Evolutionary conservation across 768 basidiomycete genomes (phyloP), one percentile per base, ranked within the genome.

Genomic region (Terana coerulea): DNA sequence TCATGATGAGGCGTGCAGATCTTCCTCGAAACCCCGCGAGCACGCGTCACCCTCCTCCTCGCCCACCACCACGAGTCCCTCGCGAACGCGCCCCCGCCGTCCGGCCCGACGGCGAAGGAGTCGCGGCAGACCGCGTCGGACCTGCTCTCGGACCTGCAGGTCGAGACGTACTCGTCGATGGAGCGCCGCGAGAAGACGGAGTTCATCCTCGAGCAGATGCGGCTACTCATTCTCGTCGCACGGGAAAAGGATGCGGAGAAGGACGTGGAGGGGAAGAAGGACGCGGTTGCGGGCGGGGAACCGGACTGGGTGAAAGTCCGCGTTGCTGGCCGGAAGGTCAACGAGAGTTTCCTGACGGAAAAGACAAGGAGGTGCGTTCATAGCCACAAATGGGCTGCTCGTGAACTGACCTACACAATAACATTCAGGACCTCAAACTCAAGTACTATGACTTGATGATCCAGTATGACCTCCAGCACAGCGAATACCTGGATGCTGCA

Each of bases 161-260:
- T 99, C 33, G 97, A 99, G 71, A 98, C 97, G 1, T 99, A 98
- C 67, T 98, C 95, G 12, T 93, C 91, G 5, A 98, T 99, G 97
- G 92, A 98, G 57, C 84, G 94, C 53, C 74, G 89, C 63, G 97
- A 99, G 69, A 99, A 99, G 77, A 97, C 93, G 3, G 93, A 98
- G 66, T 98, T 99, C 63, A 90, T 99, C 59, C 72, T 98, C 37
- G 95, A 98, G 69, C 97, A 98, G 69, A 98, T 99, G 93, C 78
- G 97, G 52, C 67, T 98, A 45, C 74, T 95, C 61, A 81, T 90
- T 45, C 75, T 80, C 35, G 81, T 92, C 30, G 91, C 91, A 24
- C 76, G 81, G 47, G 68, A 80, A 59, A 93, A 91, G 70, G 91
- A 92, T 58, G 70, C 72, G 14, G 86, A 87, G 53, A 71, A 75